A percentile compares a stretch with the other conserved stretches of the same genome.
These are phyloP conservation scores for Ciborinia camelliae DNA, from an alignment of 2,329 filamentous ascomycete species.

Conservation along the genomic window DNA sequence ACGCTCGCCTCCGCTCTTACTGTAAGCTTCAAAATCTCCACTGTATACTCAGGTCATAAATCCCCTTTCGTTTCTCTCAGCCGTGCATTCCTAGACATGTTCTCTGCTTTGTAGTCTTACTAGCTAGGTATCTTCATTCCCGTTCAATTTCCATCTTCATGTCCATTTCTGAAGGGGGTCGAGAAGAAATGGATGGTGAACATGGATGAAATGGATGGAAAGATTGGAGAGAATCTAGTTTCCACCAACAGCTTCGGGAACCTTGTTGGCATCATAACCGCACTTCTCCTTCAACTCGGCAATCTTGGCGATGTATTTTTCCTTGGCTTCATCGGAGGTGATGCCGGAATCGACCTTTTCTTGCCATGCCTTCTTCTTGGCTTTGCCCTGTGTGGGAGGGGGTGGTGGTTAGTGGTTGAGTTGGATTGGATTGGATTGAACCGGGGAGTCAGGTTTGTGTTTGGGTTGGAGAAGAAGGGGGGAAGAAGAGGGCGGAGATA, in stretches of 20 bases:
- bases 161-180: no score
- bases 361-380: slow-evolving; percentile 77
- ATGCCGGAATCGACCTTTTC: slow-evolving; percentile 61
- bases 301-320: slow-evolving; percentile 70
- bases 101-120: no score
- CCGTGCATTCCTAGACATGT: no score
- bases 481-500: slow-evolving; percentile 37
- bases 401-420: neutral
- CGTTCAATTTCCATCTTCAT: neutral
- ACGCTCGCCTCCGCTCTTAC: no score
- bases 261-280: slow-evolving; percentile 64
- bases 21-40: no score
- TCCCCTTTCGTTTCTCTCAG: no score
- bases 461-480: neutral
- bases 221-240: slow-evolving; percentile 8
- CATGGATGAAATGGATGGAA: no score
- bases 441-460: no score
- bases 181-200: no score
- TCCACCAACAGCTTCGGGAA: slow-evolving; percentile 52
- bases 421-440: no score
- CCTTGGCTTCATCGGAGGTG: slow-evolving; percentile 64
- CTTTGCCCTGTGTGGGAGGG: slow-evolving; percentile 55
- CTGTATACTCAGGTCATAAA: no score
- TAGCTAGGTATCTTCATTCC: neutral
- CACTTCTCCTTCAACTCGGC: slow-evolving; percentile 67